Evolutionary conservation across 176 grass and related monocot species (phyloP).

Genomic region (Oryza nivara): DNA sequence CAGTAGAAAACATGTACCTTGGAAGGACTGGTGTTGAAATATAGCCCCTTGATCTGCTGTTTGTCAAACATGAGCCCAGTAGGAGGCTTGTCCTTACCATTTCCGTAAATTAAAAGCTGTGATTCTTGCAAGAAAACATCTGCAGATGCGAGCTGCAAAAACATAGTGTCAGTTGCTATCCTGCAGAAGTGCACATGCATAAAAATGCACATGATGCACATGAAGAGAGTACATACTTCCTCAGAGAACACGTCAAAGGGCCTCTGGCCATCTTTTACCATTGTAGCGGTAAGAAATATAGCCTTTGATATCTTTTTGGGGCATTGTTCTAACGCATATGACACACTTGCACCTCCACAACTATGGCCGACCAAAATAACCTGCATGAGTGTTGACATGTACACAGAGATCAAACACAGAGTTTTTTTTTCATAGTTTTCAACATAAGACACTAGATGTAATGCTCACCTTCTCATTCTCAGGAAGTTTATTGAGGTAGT

Average conservation of each 20-base stretch:
- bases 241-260: conserved; percentile 85
- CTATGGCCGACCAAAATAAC: conserved; percentile 95
- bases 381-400: conserved; percentile 40
- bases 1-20: conserved; percentile 51
- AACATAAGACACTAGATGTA: background rate
- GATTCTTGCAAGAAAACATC: conserved; percentile 98
- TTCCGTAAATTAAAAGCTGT: conserved; percentile 71
- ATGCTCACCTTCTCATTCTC: conserved; percentile 55
- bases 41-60: conserved; percentile 83
- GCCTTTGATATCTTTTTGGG: conserved; percentile 93
- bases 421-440: background rate
- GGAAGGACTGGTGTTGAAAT: conserved; percentile 91
- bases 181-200: background rate
- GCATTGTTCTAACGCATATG: conserved; percentile 69
- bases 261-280: conserved; percentile 91
- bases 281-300: conserved; percentile 82
- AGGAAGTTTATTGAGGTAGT: conserved; percentile 74
- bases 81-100: conserved; percentile 89
- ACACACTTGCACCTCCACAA: conserved; percentile 88
- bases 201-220: background rate
- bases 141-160: conserved; percentile 80
- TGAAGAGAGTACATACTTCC: conserved; percentile 51
- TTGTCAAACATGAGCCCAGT: conserved; percentile 90
- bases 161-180: background rate
- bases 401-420: conserved; percentile 5